phyloP scores from a whole-genome alignment of 441 rosid species.

The Adansonia madagascariensis region DNA sequence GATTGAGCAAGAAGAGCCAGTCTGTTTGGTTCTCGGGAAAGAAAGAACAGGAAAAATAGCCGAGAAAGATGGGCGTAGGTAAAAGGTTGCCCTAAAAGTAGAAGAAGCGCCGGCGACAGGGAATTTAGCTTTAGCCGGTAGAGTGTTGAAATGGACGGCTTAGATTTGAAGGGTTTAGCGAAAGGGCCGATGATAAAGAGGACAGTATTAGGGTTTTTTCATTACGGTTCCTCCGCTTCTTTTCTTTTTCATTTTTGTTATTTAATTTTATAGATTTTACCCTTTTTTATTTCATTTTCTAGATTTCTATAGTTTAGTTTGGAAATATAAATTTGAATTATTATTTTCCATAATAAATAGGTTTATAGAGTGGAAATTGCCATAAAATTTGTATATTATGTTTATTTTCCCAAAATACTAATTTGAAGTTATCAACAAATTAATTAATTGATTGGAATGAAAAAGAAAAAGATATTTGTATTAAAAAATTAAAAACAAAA shows the following conservation, averaged over 20 bases:
- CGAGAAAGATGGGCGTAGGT: not conserved
- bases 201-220: not conserved
- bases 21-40: slow-evolving; percentile 17
- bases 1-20: not conserved
- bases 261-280: not conserved
- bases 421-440: not conserved
- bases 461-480: not conserved
- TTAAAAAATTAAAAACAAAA: no score
- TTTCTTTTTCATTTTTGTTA: not conserved
- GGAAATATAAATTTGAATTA: not conserved
- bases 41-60: not conserved
- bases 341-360: not conserved
- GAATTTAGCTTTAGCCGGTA: not conserved
- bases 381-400: not conserved
- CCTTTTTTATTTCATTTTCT: not conserved
- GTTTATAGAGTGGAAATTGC: not conserved
- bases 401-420: not conserved
- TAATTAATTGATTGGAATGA: not conserved
- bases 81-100: not conserved
- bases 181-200: not conserved
- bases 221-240: not conserved
- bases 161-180: slow-evolving; percentile 2
- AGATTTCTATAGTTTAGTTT: not conserved
- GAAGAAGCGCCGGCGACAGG: not conserved
- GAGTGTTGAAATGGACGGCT: slow-evolving; percentile 14